Evolutionary conservation across 1,139 yeast genomes (phyloP).

Genomic region (Yamadazyma sp.): DNA sequence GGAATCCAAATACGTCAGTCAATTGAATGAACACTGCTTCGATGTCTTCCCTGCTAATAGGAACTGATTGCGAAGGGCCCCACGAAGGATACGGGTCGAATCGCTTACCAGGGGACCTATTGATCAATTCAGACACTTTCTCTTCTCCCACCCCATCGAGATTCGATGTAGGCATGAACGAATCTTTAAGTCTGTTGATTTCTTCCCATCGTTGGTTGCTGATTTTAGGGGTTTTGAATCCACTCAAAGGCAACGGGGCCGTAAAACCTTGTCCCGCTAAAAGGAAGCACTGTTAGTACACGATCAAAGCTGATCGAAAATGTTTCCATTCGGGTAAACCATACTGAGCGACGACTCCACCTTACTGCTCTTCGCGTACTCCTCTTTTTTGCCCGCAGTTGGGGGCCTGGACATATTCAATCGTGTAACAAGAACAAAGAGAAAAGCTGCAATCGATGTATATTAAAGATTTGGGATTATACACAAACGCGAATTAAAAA

Average conservation of each 20-base stretch:
- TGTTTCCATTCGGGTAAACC: background rate
- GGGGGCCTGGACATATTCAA: background rate
- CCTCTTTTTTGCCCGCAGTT: background rate
- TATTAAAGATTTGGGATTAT: background rate
- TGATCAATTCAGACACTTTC: constrained; percentile 5
- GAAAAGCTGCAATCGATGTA: background rate
- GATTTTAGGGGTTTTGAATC: constrained; percentile 34
- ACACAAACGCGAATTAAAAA: constrained; percentile 2
- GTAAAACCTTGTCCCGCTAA: constrained; percentile 34
- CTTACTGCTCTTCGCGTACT: background rate
- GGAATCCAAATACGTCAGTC: constrained; percentile 65
- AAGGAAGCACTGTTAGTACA: constrained; percentile 19
- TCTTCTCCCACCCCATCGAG: background rate
- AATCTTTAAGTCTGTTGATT: constrained; percentile 22
- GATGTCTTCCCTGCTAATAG: constrained; percentile 59
- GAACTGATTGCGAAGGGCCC: constrained; percentile 40
- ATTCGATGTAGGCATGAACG: background rate
- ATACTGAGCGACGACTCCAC: constrained; percentile 1
- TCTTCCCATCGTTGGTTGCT: constrained; percentile 22
- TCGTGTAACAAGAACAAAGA: no score
- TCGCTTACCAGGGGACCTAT: constrained; percentile 19
- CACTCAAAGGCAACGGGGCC: constrained; percentile 44
- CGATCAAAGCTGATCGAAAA: background rate
- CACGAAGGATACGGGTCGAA: constrained; percentile 63
- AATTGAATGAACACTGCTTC: constrained; percentile 55